phyloP scores from a whole-genome alignment of 2,329 filamentous ascomycete species.

The Colletotrichum spinosum region DNA sequence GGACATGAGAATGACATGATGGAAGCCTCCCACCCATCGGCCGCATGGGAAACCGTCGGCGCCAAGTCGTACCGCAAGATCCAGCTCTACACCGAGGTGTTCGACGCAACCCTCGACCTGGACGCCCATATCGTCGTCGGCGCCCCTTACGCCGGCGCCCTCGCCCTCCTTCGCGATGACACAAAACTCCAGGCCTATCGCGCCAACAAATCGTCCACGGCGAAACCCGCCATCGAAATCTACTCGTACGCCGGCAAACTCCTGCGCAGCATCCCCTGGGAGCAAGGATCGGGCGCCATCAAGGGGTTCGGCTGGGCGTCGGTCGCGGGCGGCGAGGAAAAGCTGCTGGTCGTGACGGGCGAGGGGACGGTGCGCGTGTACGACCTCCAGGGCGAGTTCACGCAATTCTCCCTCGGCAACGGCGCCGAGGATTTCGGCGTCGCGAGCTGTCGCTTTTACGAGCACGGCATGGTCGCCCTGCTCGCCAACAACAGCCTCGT shows the following conservation, averaged over 20 bases:
- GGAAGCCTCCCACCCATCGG: constrained; percentile 75
- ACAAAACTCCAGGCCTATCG: constrained; percentile 84
- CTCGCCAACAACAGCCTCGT: constrained; percentile 89
- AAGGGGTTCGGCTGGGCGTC: constrained; percentile 96
- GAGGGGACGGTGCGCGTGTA: constrained; percentile 94
- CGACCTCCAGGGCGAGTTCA: constrained; percentile 94
- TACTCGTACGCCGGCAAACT: constrained; percentile 94
- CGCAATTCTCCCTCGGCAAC: constrained; percentile 91
- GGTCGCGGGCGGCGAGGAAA: constrained; percentile 71
- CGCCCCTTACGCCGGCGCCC: constrained; percentile 90
- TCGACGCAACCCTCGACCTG: constrained; percentile 92
- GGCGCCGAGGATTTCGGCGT: constrained; percentile 91
- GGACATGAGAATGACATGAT: constrained; percentile 53
- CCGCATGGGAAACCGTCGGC: constrained; percentile 94
- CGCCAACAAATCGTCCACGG: constrained; percentile 66
- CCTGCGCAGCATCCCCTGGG: constrained; percentile 89
- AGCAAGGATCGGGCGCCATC: constrained; percentile 82
- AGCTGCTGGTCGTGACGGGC: constrained; percentile 85
- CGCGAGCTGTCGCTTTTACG: constrained; percentile 89
- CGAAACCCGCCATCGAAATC: constrained; percentile 88
- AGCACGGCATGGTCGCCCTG: constrained; percentile 90
- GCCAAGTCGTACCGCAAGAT: constrained; percentile 96
- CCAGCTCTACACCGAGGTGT: constrained; percentile 91
- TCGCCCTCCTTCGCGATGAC: constrained; percentile 91
- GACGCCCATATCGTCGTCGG: constrained; percentile 94